A percentile compares a stretch with the other conserved stretches of the same genome.
phyloP scores from a whole-genome alignment of 345 rosid genomes.

The Balakata baccata region DNA sequence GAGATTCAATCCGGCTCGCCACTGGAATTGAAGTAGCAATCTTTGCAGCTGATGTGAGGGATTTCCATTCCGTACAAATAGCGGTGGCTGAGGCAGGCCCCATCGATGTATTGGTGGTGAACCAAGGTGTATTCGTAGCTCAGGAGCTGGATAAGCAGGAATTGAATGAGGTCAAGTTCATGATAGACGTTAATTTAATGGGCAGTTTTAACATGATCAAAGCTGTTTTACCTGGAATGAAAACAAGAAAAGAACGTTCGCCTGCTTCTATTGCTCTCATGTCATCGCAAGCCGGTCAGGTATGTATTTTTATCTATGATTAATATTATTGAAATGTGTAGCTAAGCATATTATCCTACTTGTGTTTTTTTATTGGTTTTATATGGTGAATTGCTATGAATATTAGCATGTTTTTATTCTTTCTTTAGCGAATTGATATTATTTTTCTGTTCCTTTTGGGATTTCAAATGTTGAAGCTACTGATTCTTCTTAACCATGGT shows the following conservation, averaged over 20 bases:
- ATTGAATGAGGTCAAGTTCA: constrained; percentile 65
- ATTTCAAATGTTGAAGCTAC: not conserved
- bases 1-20: constrained; percentile 48
- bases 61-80: constrained; percentile 47
- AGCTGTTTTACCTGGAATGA: constrained; percentile 79
- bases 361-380: not conserved
- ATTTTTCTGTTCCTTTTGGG: not conserved
- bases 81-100: constrained; percentile 58
- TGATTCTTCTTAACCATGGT: not conserved
- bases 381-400: not conserved
- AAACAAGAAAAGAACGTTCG: constrained; percentile 42
- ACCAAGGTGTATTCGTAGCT: constrained; percentile 68
- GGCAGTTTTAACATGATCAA: constrained; percentile 82
- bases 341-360: not conserved
- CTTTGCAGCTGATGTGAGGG: constrained; percentile 72
- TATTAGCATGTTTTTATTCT: not conserved
- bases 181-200: constrained; percentile 72
- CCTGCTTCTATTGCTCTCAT: constrained; percentile 68
- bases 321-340: not conserved
- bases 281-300: constrained; percentile 95
- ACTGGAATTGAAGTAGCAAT: constrained; percentile 70
- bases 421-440: not conserved
- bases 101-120: constrained; percentile 72
- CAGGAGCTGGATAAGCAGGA: constrained; percentile 59
- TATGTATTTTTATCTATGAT: constrained; percentile 3